Evolutionary conservation across 257 asterid genomes (phyloP).

Genomic region (Mitragyna speciosa): DNA sequence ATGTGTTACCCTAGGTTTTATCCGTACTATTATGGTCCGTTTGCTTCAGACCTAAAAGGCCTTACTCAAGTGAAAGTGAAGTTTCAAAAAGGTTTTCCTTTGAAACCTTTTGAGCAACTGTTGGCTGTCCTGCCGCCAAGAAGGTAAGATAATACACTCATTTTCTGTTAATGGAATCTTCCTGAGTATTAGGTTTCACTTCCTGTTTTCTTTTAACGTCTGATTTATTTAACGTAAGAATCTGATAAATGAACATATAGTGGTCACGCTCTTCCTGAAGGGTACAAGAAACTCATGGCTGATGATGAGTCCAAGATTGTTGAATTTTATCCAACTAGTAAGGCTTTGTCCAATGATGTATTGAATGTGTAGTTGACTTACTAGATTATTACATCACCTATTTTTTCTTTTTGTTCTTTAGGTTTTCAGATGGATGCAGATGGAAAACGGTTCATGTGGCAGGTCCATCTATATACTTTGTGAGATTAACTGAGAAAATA

Average conservation of each 20-base stretch:
- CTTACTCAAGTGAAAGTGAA: constrained; percentile 39
- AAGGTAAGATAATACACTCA: constrained; percentile 36
- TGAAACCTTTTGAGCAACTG: constrained; percentile 62
- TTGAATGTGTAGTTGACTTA: neutral
- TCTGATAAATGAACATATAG: constrained; percentile 30
- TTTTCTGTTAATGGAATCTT: neutral
- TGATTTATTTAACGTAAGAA: neutral
- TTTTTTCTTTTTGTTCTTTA: constrained; percentile 9
- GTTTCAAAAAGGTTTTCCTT: constrained; percentile 51
- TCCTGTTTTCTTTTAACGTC: neutral
- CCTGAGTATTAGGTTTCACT: neutral
- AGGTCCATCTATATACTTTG: constrained; percentile 34
- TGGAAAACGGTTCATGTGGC: constrained; percentile 62
- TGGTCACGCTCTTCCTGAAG: constrained; percentile 52
- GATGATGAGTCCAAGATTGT: constrained; percentile 36
- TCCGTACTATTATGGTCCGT: constrained; percentile 55
- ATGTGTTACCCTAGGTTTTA: constrained; percentile 41
- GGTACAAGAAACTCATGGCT: constrained; percentile 44
- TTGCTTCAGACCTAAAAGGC: constrained; percentile 62
- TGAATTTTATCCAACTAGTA: constrained; percentile 53
- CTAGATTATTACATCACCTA: neutral
- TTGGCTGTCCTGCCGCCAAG: constrained; percentile 65
- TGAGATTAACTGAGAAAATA: neutral
- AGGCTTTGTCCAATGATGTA: constrained; percentile 2
- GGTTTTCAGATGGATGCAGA: constrained; percentile 49